Evolutionary conservation across 2,329 filamentous ascomycete species (phyloP), one percentile per base, ranked within the genome.

Genomic region (Fusarium decemcellulare): DNA sequence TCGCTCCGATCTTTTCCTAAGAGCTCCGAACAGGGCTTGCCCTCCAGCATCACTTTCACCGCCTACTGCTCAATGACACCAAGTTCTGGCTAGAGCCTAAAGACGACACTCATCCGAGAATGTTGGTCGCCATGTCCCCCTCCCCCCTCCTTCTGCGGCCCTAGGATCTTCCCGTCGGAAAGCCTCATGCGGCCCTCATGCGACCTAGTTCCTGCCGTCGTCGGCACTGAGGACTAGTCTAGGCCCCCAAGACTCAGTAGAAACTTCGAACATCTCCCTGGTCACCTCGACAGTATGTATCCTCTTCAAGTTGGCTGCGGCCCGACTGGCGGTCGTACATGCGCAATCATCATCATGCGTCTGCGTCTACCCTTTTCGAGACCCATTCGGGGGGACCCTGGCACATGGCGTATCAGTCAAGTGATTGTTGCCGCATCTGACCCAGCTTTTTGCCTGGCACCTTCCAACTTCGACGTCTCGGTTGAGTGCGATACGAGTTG

Each of bases 321-420:
- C 51, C 69, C 47, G 40, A 57, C 57, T 58, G 51, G 62, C 54
- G 59, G 50, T 57, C 62, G 52, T 52, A 63, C 18, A 23, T 23
- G 18, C 37, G 51, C 54, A 73, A 60, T 44, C 61, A 61, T 34
- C 56, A 61, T 60, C 61, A 63, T 72, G 62, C 68, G 60, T 64
- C 53, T 66, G 44, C 53, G 36, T 61, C 60, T 59, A 40, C 54
- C 37, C 37, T 44, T 64, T 62, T 55, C n/a, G 16, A 57, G 58
- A 62, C 59, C 65, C 64, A 73, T 65, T n/a, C 61, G 51, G 57
- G 50, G 23, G 52, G 48, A 42, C 68, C 75, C 66, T 66, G 67
- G 72, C 68, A 76, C 75, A 77, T 77, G 55, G 63, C 50, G 62
- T 67, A 67, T 55, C 61, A 70, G 74, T 77, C 75, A 77, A 77